phyloP scores from a whole-genome alignment of 1,139 yeast species.

The Magnusiomyces ingens region DNA sequence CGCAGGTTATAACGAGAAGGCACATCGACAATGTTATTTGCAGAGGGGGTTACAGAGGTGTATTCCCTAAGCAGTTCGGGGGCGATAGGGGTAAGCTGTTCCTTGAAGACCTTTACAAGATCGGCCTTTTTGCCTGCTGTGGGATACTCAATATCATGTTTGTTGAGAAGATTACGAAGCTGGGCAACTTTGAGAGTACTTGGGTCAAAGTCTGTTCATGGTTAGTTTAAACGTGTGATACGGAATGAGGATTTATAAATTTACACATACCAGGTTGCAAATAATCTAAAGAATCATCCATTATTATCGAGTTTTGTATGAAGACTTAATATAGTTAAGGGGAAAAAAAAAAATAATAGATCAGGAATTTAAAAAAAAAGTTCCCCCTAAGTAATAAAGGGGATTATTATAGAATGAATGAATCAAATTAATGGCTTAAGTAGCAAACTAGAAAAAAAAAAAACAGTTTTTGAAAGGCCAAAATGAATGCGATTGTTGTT shows the following conservation, averaged over 20 bases:
- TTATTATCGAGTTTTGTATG: too few relatives aligned
- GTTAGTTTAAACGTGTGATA: not conserved
- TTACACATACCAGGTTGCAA: not conserved
- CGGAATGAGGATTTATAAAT: not conserved
- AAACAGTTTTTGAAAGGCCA: too few relatives aligned
- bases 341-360: too few relatives aligned
- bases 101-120: not conserved
- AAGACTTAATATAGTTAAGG: too few relatives aligned
- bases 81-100: not conserved
- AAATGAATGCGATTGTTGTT: constrained; percentile 20
- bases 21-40: not conserved
- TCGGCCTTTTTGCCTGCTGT: constrained; percentile 1
- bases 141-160: not conserved
- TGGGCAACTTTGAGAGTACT: not conserved
- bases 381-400: too few relatives aligned
- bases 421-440: too few relatives aligned
- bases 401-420: too few relatives aligned
- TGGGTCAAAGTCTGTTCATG: constrained; percentile 2
- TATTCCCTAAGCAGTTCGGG: not conserved
- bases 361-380: too few relatives aligned
- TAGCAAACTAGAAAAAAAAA: too few relatives aligned
- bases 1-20: not conserved
- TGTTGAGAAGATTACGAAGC: not conserved
- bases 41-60: not conserved
- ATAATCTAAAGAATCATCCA: not conserved